A percentile compares a stretch with the other conserved stretches of the same genome.
Evolutionary conservation across 805 yeast species (phyloP).

Genomic region (Candida palmyrensis): DNA sequence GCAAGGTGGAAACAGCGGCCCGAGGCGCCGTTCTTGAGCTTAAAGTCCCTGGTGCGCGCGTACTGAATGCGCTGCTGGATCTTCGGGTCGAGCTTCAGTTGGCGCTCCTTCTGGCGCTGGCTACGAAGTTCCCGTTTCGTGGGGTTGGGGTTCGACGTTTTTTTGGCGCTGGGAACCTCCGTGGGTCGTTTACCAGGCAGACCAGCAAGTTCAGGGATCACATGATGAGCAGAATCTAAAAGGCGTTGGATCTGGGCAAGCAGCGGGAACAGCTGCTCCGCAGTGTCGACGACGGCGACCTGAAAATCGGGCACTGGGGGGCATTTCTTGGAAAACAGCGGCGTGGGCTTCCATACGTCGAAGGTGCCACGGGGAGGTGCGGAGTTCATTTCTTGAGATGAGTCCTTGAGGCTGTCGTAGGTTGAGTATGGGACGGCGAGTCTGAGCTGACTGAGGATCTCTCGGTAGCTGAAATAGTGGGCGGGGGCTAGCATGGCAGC

Average conservation of each 20-base stretch:
- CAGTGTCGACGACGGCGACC: conserved; percentile 52
- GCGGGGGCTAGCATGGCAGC: too few relatives aligned
- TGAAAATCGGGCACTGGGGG: conserved; percentile 78
- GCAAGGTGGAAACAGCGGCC: conserved; percentile 56
- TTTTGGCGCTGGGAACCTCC: conserved; percentile 1
- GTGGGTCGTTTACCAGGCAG: too few relatives aligned
- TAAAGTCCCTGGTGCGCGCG: conserved; percentile 25
- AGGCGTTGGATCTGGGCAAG: conserved; percentile 34
- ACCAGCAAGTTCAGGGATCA: conserved; percentile 2
- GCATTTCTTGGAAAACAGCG: conserved; percentile 59
- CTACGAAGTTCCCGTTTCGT: conserved; percentile 22
- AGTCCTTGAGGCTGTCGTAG: conserved; percentile 9
- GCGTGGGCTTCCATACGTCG: conserved; percentile 81
- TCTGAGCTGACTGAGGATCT: conserved; percentile 16
- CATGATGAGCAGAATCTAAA: conserved; percentile 11
- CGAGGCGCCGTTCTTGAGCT: conserved; percentile 47
- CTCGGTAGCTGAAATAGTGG: conserved; percentile 23
- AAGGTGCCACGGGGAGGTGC: conserved; percentile 42
- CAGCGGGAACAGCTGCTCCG: conserved; percentile 41
- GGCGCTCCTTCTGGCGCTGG: conserved; percentile 21
- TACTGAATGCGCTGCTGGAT: conserved; percentile 22
- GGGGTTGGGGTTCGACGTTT: conserved; percentile 12
- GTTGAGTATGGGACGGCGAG: conserved; percentile 13
- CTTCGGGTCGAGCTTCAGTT: conserved; percentile 18
- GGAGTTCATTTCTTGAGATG: conserved; percentile 1